Percentiles rank a stretch among this genome's conserved stretches.
phyloP scores from a whole-genome alignment of 2,329 filamentous ascomycete species.

The Fusarium kyushuense region DNA sequence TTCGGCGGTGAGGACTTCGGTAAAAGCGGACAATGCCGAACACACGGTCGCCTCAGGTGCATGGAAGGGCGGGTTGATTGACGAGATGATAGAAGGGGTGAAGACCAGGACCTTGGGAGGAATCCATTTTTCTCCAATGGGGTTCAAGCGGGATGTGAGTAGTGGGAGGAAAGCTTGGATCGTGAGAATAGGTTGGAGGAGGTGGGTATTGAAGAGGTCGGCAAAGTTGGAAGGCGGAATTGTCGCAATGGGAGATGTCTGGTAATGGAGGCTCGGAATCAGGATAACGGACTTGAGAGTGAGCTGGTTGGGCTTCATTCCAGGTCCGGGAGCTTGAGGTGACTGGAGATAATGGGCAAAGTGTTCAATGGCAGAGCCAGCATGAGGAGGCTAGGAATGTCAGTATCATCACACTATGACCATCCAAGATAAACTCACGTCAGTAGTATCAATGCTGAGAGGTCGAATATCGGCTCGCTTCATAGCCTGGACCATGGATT shows the following conservation, averaged over 20 bases:
- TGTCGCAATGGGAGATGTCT: constrained; percentile 85
- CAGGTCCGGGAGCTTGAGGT: constrained; percentile 80
- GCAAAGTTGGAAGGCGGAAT: constrained; percentile 87
- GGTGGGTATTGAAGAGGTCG: constrained; percentile 90
- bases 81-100: constrained; percentile 83
- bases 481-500: constrained; percentile 80
- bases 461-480: constrained; percentile 85
- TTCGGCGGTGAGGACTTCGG: constrained; percentile 82
- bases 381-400: constrained; percentile 71
- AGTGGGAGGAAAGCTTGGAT: constrained; percentile 91
- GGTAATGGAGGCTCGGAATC: constrained; percentile 84
- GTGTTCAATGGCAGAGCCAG: constrained; percentile 75
- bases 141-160: constrained; percentile 71
- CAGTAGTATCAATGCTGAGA: constrained; percentile 83
- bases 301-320: constrained; percentile 80
- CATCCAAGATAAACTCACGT: constrained; percentile 64
- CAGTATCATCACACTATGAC: constrained; percentile 6
- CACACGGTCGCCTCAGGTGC: constrained; percentile 88
- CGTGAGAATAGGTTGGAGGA: constrained; percentile 89
- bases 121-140: constrained; percentile 62
- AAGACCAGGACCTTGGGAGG: constrained; percentile 80
- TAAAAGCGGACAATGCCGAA: constrained; percentile 87
- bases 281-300: constrained; percentile 84
- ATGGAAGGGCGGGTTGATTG: constrained; percentile 82
- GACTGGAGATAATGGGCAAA: constrained; percentile 79